Evolutionary conservation across 2,329 filamentous ascomycete genomes (phyloP), one percentile per base, ranked within the genome.

Genomic region (Beauveria scarabaeidicola): DNA sequence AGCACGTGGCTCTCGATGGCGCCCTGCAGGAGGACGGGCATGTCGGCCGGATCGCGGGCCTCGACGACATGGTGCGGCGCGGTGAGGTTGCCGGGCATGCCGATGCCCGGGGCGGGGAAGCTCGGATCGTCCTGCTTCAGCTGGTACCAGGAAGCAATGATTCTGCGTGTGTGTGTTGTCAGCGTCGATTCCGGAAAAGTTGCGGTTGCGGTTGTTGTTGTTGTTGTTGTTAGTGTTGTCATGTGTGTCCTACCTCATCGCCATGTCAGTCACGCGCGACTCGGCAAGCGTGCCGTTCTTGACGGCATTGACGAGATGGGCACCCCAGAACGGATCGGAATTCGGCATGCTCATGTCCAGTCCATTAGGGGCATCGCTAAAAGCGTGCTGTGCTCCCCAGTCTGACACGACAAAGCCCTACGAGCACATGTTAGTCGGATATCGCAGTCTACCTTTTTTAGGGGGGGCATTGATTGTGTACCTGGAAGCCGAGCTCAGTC

Each of bases 341-440:
- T 63, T 72, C 0, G 86, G 86, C 88, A 91, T 90, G 10, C 80
- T 81, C 81, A 90, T 84, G 66, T 91, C 88, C 25, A 91, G 70
- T 25, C 88, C 89, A 3, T 86, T 84, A 58, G 85, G 72, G 0
- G 86, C 78, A 6, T 79, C 79, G 10, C 86, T 80, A 36, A 86
- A 86, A 0, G 81, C 75, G 63, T 88, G 85, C 58, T 88, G 85
- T 1, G 85, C 87, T 38, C 73, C 70, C 85, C 87, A 90, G 67
- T 91, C 88, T 0, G 81, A 80, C 44, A 87, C 80, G 1, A 90
- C 81, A 64, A 86, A 89, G 0, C 87, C 87, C 65, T 59, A 5
- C 3, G 11, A 36, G 17, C 2, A 32, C n/a, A 41, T 13, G 47
- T 58, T 8, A 58, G 46, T 17, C 10, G 11, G 11, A 13, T 48